phyloP scores from a whole-genome alignment of 164 flowering plant species.

The Liriodendron chinense region DNA sequence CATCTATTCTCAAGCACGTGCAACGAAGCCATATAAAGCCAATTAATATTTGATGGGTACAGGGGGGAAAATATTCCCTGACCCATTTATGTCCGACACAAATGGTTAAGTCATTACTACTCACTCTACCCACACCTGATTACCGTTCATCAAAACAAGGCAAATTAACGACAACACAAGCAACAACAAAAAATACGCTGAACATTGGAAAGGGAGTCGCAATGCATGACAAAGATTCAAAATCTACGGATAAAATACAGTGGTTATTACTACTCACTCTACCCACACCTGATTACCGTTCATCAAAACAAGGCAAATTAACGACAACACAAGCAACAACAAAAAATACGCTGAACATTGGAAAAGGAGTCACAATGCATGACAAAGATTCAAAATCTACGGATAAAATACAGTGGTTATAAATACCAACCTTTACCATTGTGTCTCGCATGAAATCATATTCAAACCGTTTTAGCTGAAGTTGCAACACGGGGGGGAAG shows the following conservation, averaged over 20 bases:
- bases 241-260: neutral
- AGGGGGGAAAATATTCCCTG: too few relatives aligned
- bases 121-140: too few relatives aligned
- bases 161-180: neutral
- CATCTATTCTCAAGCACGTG: too few relatives aligned
- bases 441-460: constrained; percentile 73
- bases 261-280: too few relatives aligned
- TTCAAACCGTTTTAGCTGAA: constrained; percentile 67
- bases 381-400: neutral
- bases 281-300: too few relatives aligned
- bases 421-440: constrained; percentile 63
- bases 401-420: neutral
- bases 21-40: too few relatives aligned
- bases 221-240: neutral
- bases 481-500: constrained; percentile 68
- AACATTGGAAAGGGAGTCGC: neutral
- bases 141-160: too few relatives aligned
- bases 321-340: neutral
- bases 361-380: neutral
- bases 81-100: too few relatives aligned
- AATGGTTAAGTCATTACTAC: too few relatives aligned
- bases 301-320: too few relatives aligned
- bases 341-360: neutral
- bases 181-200: neutral
- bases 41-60: too few relatives aligned